phyloP scores from a whole-genome alignment of 192 early-diverging fungal genomes.

The Lunasporangiospora selenospora region DNA sequence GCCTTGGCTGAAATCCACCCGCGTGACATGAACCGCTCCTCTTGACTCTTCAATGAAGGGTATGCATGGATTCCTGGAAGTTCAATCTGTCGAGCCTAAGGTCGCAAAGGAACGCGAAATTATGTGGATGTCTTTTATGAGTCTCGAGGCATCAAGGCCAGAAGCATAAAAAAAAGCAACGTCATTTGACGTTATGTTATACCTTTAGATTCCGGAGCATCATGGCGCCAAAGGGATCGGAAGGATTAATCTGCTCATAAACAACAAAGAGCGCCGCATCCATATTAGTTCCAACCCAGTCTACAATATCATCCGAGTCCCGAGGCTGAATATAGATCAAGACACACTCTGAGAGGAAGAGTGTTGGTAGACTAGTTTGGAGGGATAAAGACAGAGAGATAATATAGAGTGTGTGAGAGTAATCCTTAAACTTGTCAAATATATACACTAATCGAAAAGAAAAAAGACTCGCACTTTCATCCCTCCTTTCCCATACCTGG shows the following conservation, averaged over 20 bases:
- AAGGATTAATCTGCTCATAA: conserved; percentile 93
- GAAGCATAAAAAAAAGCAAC: conserved; percentile 19
- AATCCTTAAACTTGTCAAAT: too few relatives aligned
- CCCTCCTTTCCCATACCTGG: conserved; percentile 47
- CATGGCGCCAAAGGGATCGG: conserved; percentile 89
- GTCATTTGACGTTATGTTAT: too few relatives aligned
- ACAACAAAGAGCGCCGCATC: conserved; percentile 67
- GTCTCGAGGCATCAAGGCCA: neutral
- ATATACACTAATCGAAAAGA: too few relatives aligned
- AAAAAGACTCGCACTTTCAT: neutral
- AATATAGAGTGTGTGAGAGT: neutral
- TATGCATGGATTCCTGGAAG: conserved; percentile 78
- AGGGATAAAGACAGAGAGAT: neutral
- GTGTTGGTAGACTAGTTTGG: conserved; percentile 69
- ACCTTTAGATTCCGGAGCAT: conserved; percentile 90
- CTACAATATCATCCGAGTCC: conserved; percentile 70
- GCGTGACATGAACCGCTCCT: conserved; percentile 63
- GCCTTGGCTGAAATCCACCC: conserved; percentile 68
- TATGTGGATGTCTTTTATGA: neutral
- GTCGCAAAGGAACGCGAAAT: too few relatives aligned
- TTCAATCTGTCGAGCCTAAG: conserved; percentile 71
- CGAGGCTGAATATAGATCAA: conserved; percentile 84
- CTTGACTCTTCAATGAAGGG: conserved; percentile 75
- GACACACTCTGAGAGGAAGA: conserved; percentile 95
- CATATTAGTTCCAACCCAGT: conserved; percentile 68